Evolutionary conservation across 441 rosid genomes (phyloP).

Genomic region (Erodium trifolium): DNA sequence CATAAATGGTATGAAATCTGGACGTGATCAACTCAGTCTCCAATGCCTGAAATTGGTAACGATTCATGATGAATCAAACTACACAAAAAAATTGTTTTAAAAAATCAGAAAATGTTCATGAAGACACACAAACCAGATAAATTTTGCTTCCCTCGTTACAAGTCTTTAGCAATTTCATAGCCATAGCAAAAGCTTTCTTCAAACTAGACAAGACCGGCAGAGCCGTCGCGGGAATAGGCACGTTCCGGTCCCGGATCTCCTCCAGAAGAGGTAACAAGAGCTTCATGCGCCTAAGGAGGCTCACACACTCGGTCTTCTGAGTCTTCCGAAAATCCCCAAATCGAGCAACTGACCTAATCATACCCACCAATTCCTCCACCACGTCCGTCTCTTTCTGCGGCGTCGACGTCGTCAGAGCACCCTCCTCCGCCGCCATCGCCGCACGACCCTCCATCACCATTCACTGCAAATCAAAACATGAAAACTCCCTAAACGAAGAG

Average conservation of each 20-base stretch:
- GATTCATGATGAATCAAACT: background rate
- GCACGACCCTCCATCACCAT: constrained; percentile 11
- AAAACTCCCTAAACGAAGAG: no score
- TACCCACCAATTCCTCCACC: constrained; percentile 23
- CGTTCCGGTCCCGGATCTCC: constrained; percentile 35
- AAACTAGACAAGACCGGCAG: constrained; percentile 22
- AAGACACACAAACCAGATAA: constrained; percentile 19
- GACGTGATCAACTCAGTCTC: constrained; percentile 18
- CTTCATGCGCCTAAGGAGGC: constrained; percentile 49
- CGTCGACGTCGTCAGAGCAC: background rate
- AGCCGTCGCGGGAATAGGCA: constrained; percentile 20
- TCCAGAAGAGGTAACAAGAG: constrained; percentile 48
- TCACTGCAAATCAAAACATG: background rate
- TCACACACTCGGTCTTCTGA: constrained; percentile 41
- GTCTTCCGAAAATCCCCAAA: constrained; percentile 37
- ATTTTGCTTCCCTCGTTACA: constrained; percentile 27
- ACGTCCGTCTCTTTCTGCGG: constrained; percentile 17
- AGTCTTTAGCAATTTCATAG: constrained; percentile 18
- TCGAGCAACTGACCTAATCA: constrained; percentile 33
- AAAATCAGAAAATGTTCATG: background rate
- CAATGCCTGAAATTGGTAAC: constrained; percentile 17
- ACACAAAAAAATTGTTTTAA: no score
- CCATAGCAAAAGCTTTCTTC: constrained; percentile 31
- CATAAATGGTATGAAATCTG: constrained; percentile 14
- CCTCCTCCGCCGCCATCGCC: constrained; percentile 16